phyloP scores from a whole-genome alignment of 108 stramenopile species.

The Skeletonema menzelii region DNA sequence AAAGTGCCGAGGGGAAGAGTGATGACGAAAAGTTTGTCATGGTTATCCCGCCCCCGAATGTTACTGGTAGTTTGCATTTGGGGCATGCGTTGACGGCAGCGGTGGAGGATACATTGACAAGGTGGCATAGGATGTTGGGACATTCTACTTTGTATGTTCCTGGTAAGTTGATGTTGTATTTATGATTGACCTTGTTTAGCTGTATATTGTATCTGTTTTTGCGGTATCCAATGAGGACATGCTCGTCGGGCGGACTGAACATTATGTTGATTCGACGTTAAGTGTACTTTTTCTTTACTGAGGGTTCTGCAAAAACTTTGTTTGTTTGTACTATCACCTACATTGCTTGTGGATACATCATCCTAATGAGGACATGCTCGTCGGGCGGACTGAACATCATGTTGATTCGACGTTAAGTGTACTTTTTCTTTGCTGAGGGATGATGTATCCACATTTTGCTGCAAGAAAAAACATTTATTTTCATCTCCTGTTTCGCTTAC shows the following conservation, averaged over 20 bases:
- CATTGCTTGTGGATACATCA: not conserved
- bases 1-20: constrained; percentile 57
- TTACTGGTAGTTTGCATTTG: constrained; percentile 96
- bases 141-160: constrained; percentile 98
- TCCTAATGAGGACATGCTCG: constrained; percentile 41
- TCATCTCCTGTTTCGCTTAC: constrained; percentile 2
- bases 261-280: constrained; percentile 15
- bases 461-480: not conserved
- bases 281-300: constrained; percentile 2
- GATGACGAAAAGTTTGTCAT: constrained; percentile 95
- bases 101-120: constrained; percentile 95
- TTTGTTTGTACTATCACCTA: not conserved
- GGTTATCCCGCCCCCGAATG: constrained; percentile 99
- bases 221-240: constrained; percentile 40
- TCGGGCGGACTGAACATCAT: constrained; percentile 44
- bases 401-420: constrained; percentile 37
- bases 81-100: constrained; percentile 99
- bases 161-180: constrained; percentile 44
- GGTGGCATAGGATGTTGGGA: constrained; percentile 99
- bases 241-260: constrained; percentile 51
- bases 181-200: not conserved
- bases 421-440: constrained; percentile 42
- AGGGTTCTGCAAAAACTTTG: not conserved
- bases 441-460: not conserved
- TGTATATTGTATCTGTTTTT: not conserved